Base-by-base conservation (phyloP, 2,329 filamentous ascomycete species). In the Neofusicoccum ribis region DNA sequence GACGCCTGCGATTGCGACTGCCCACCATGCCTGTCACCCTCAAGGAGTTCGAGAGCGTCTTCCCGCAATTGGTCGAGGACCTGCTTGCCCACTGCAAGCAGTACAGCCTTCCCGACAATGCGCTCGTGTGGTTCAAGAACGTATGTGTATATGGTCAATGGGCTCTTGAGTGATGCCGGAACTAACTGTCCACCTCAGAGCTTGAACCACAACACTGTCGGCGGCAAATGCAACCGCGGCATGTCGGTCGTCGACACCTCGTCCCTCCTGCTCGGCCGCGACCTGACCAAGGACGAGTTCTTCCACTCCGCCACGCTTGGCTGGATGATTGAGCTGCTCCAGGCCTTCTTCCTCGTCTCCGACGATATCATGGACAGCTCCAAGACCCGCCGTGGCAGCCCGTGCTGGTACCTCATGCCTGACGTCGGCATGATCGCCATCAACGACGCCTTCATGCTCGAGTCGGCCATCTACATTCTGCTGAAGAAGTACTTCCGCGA, bases 351-450 rank as follows among this genome's bases (percentile, higher is more conserved):
- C 88, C 88, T 99, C 66, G 95, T 99, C 70, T 93, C 92, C 50
- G 95, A 99, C 82, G 95, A 99, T 80, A 97, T 99, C 74, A 99
- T 99, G 95, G 95, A 99, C 82, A 82, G 86, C 73, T 96, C 91
- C 79, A 95, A 97, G 80, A 99, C 95, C 65, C 93, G 95, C 67
- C 92, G 95, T 71, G 93, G 94, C 68, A 88, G 90, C 81, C 93
- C 95, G 47, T 99, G 95, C 84, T 99, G 95, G 95, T 99, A 98
- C 83, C 90, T 90, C 67, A 89, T 92, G 70, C 88, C 91, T 37
- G 88, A 90, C 56, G 93, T 99, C 47, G 94, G 94, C 78, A 93
- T 96, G 89, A 86, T 97, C 70, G 94, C 95, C 76, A 97, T 99
- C 86, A 99, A 99, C 85, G 95, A 99, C 77, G 88, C 94, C 69